A percentile compares a stretch with the other conserved stretches of the same genome.
Conservation (phyloP, 2,329 filamentous ascomycete genomes). For the Cytospora piceicola region DNA sequence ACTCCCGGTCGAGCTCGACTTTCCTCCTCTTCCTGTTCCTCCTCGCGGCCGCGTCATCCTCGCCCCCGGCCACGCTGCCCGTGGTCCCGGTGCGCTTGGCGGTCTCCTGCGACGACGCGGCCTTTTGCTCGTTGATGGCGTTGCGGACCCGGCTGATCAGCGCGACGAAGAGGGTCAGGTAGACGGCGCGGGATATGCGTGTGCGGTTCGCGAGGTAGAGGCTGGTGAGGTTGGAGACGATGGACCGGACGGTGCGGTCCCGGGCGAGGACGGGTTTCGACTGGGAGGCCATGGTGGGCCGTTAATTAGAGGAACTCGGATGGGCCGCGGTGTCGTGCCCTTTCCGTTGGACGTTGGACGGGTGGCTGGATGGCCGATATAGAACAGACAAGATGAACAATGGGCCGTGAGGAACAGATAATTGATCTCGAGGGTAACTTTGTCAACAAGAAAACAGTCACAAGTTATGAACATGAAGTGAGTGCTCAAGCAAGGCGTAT, state of each 20-base stretch:
- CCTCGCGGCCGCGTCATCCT: constrained; percentile 35
- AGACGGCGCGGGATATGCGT: constrained; percentile 80
- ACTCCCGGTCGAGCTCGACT: constrained; percentile 91
- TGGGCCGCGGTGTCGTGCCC: not conserved
- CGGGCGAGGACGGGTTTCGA: constrained; percentile 68
- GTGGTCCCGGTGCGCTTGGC: constrained; percentile 58
- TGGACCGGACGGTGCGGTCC: constrained; percentile 66
- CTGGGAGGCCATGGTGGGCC: constrained; percentile 67
- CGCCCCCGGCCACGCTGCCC: constrained; percentile 40
- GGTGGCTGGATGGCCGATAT: not conserved
- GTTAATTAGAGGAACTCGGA: not conserved
- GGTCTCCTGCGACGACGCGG: constrained; percentile 71
- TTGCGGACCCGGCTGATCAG: constrained; percentile 86
- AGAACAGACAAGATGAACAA: not conserved
- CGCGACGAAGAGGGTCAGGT: constrained; percentile 79
- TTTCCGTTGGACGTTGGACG: not conserved
- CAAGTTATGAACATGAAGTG: not conserved
- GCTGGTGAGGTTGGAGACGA: constrained; percentile 68
- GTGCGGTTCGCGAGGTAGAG: constrained; percentile 81
- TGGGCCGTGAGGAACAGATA: not conserved
- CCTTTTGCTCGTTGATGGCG: constrained; percentile 92
- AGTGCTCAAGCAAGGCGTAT: not conserved
- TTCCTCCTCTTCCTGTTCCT: constrained; percentile 66
- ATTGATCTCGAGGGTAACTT: not conserved
- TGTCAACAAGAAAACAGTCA: not conserved